Base-by-base conservation (phyloP, 495 filamentous ascomycete genomes). In the Ramalina intermedia region DNA sequence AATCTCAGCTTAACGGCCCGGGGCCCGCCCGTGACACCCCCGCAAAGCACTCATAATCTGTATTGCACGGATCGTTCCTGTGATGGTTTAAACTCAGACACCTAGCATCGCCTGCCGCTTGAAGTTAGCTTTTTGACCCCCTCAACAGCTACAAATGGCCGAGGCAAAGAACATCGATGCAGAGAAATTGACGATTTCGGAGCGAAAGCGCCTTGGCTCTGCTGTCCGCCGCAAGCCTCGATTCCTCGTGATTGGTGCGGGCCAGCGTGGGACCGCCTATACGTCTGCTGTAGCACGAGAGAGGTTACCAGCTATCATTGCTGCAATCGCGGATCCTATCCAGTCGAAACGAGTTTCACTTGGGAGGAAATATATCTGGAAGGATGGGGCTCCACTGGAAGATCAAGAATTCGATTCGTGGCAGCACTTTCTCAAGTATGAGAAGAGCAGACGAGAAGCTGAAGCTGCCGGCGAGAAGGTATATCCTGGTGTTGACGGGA, bases 241-340 rank as follows among this genome's bases (percentile, higher is more conserved):
- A 20, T 71, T 93, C 56, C 71, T 95, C 43, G 71, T 96, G 52
- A 84, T 96, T 51, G 90, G 90, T 40, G 91, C 86, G 12, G 90
- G 91, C 21, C 87, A 84, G 16, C 79, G 89, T 6, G 89, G 90
- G 37, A 73, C 73, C 46, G 73, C 82, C 18, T 95, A 94, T 60
- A 82, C 82, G 8, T 63, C 69, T 40, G 81, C 83, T 40, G 78
- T 85, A 3, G 24, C 46, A 4, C 66, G 72, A 6, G 69, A 73
- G 7, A 79, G 71, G 43, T 71, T 75, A 49, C 24, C 44, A 23
- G 42, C 36, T 33, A 16, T 76, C 3, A 72, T 94, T 50, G 75
- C 75, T 11, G 84, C 86, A 29, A 76, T 98, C 29, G 84, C 82
- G 14, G 91, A 98, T 56, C 90, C 91, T 0, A 71, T 86, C 46